Evolutionary conservation across 768 basidiomycete species (phyloP).

Genomic region (Daedaleopsis sinensis): DNA sequence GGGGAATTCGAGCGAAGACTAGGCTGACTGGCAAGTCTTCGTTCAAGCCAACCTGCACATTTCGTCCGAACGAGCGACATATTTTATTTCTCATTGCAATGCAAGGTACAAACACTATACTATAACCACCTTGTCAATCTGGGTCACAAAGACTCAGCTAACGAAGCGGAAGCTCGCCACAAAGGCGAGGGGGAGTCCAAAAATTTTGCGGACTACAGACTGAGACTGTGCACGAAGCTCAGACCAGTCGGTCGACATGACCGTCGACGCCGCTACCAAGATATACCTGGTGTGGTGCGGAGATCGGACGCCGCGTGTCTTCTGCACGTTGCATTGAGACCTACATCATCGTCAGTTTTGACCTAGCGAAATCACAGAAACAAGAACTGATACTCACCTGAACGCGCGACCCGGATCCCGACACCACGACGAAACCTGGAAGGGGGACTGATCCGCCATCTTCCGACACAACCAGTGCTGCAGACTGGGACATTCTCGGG

Average conservation of each 20-base stretch:
- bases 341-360: background rate
- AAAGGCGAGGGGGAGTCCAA: constrained; percentile 37
- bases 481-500: background rate
- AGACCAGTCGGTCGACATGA: background rate
- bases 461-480: background rate
- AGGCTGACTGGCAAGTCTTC: background rate
- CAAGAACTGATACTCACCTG: background rate
- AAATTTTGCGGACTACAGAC: constrained; percentile 34
- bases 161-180: constrained; percentile 28
- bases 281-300: background rate
- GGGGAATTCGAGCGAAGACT: no score
- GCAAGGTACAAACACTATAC: background rate
- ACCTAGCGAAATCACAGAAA: background rate
- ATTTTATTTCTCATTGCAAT: background rate
- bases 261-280: background rate
- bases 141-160: constrained; percentile 16
- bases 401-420: background rate
- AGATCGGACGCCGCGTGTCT: background rate
- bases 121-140: constrained; percentile 1
- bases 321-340: background rate
- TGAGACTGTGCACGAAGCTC: constrained; percentile 1
- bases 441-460: background rate
- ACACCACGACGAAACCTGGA: background rate
- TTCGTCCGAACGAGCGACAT: background rate
- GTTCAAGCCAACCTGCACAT: no score